Evolutionary conservation across 306 rosid species (phyloP).

Genomic region (Vicia faba): DNA sequence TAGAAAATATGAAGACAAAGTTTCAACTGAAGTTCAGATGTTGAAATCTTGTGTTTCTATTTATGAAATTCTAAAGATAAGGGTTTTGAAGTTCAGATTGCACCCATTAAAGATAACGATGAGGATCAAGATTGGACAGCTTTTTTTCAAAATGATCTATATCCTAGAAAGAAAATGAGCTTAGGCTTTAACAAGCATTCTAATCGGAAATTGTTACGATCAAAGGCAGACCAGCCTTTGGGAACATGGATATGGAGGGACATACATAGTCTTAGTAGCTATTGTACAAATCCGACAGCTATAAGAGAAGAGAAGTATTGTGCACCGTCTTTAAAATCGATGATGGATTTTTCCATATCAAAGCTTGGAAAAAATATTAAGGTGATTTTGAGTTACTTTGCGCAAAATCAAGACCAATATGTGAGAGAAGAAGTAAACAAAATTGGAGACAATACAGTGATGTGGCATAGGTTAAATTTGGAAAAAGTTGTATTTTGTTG

Average conservation of each 20-base stretch:
- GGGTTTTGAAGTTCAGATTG: too few relatives aligned
- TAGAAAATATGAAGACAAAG: too few relatives aligned
- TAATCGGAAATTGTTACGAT: background rate
- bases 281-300: background rate
- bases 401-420: background rate
- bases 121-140: constrained; percentile 32
- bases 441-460: background rate
- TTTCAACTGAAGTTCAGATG: too few relatives aligned
- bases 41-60: too few relatives aligned
- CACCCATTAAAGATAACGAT: background rate
- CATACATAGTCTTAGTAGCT: background rate
- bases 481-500: constrained; percentile 22
- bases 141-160: constrained; percentile 30
- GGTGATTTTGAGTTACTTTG: constrained; percentile 25
- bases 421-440: constrained; percentile 8
- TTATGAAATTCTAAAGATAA: too few relatives aligned
- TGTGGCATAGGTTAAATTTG: constrained; percentile 33
- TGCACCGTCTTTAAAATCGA: constrained; percentile 4
- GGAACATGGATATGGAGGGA: constrained; percentile 1
- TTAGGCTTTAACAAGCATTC: constrained; percentile 15
- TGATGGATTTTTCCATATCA: constrained; percentile 17
- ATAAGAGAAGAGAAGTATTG: constrained; percentile 28
- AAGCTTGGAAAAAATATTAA: constrained; percentile 27
- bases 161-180: constrained; percentile 7
- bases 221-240: constrained; percentile 1